phyloP scores from a whole-genome alignment of 352 stramenopile genomes.

The Pythium phragmitis region DNA sequence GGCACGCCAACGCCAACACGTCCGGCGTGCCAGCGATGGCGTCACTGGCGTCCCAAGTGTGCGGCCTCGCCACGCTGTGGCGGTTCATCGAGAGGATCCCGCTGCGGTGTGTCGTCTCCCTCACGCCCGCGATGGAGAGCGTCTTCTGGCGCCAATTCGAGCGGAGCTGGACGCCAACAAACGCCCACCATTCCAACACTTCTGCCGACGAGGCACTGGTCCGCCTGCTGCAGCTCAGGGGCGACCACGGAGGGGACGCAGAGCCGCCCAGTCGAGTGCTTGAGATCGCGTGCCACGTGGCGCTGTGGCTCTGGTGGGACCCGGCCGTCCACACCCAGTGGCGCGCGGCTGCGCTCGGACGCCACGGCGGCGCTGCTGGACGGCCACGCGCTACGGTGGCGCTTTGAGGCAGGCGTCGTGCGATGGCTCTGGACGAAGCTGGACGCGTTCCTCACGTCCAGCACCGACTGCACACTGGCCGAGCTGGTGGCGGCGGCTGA shows the following conservation, averaged over 20 bases:
- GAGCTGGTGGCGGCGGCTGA: conserved; percentile 6
- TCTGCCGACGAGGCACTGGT: too few relatives aligned
- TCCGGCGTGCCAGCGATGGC: not conserved
- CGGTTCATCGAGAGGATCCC: not conserved
- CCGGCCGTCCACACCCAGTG: conserved; percentile 3
- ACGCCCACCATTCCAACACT: not conserved
- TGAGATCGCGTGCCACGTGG: conserved; percentile 4
- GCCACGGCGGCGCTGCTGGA: conserved; percentile 8
- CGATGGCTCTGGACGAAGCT: conserved; percentile 9
- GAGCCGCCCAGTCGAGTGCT: not conserved
- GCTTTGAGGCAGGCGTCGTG: conserved; percentile 9
- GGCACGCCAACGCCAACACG: too few relatives aligned
- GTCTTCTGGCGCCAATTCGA: not conserved
- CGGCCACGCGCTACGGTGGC: not conserved
- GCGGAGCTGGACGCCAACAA: not conserved
- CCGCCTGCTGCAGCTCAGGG: too few relatives aligned
- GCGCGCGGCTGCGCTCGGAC: conserved; percentile 1
- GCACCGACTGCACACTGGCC: conserved; percentile 4
- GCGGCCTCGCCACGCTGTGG: conserved; percentile 2
- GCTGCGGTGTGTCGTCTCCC: not conserved
- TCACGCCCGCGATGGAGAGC: not conserved
- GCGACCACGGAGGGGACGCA: too few relatives aligned
- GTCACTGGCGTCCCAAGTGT: not conserved
- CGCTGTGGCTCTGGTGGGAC: conserved; percentile 9
- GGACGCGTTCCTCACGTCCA: conserved; percentile 2